These are phyloP conservation scores for Vigna mungo DNA, from an alignment of 306 rosid genomes.

Conservation along the genomic window DNA sequence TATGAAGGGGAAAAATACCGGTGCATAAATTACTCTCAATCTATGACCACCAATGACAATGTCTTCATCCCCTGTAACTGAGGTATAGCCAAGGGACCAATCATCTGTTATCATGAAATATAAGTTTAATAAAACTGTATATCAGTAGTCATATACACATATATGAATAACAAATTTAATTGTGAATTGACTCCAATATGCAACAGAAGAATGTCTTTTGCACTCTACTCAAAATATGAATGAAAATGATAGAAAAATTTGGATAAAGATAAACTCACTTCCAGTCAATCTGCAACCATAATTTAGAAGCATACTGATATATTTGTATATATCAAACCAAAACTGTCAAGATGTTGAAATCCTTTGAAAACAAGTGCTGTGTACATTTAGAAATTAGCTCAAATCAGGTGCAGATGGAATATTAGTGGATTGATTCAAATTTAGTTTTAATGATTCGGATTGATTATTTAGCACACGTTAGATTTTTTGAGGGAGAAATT, in stretches of 20 bases:
- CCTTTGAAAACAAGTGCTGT: not conserved
- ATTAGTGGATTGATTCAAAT: not conserved
- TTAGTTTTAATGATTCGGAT: conserved; percentile 3
- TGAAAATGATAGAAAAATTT: not conserved
- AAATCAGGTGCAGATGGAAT: not conserved
- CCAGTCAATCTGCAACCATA: conserved; percentile 25
- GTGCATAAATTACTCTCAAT: conserved; percentile 69
- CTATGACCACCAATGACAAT: conserved; percentile 73
- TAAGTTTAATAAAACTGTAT: conserved; percentile 7
- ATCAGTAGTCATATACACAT: not conserved
- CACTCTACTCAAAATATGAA: not conserved
- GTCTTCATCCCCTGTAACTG: conserved; percentile 72
- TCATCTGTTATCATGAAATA: conserved; percentile 59
- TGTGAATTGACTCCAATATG: conserved; percentile 11
- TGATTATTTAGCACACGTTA: conserved; percentile 5
- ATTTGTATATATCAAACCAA: not conserved
- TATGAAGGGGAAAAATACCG: conserved; percentile 56
- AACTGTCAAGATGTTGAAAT: not conserved
- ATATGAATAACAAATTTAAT: conserved; percentile 12
- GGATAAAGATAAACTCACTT: conserved; percentile 5
- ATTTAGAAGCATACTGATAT: not conserved
- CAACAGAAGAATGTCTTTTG: conserved; percentile 9
- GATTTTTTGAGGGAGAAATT: not conserved
- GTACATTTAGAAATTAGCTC: not conserved
- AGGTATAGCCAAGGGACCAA: conserved; percentile 78